Evolutionary conservation across 345 rosid genomes (phyloP).

Genomic region (Rhizophora mangle): DNA sequence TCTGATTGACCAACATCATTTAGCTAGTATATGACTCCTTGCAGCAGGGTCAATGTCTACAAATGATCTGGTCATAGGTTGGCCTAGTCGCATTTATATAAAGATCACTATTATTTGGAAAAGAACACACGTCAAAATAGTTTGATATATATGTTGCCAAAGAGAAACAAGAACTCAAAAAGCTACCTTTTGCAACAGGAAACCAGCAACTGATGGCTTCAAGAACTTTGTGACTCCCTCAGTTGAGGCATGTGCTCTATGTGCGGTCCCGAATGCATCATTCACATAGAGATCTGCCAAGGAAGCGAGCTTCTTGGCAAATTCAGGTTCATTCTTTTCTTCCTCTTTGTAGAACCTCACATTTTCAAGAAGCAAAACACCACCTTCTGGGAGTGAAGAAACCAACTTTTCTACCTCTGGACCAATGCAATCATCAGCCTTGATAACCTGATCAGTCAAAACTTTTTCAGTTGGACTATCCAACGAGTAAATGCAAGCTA

Average conservation of each 20-base stretch:
- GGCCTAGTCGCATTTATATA: too few relatives aligned
- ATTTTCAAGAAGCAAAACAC: constrained; percentile 86
- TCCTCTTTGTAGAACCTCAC: constrained; percentile 90
- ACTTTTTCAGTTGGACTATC: background rate
- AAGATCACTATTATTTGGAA: too few relatives aligned
- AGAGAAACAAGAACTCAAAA: background rate
- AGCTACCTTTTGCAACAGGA: constrained; percentile 85
- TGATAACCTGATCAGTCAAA: constrained; percentile 25
- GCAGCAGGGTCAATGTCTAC: too few relatives aligned
- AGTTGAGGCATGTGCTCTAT: constrained; percentile 91
- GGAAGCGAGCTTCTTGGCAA: constrained; percentile 87
- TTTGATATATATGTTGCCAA: background rate
- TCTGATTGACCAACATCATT: background rate
- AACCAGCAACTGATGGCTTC: constrained; percentile 94
- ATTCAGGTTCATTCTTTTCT: constrained; percentile 92
- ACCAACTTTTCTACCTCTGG: constrained; percentile 83
- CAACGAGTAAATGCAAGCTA: background rate
- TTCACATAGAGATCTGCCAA: constrained; percentile 78
- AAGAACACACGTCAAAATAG: background rate
- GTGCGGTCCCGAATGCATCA: constrained; percentile 93
- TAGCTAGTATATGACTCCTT: too few relatives aligned
- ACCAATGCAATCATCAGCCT: constrained; percentile 89
- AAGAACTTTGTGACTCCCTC: constrained; percentile 84
- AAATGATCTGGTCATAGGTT: too few relatives aligned
- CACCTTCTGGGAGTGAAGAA: constrained; percentile 80